Evolutionary conservation across 2,329 filamentous ascomycete genomes (phyloP), one percentile per base, ranked within the genome.

Genomic region (Ascochyta koolunga): DNA sequence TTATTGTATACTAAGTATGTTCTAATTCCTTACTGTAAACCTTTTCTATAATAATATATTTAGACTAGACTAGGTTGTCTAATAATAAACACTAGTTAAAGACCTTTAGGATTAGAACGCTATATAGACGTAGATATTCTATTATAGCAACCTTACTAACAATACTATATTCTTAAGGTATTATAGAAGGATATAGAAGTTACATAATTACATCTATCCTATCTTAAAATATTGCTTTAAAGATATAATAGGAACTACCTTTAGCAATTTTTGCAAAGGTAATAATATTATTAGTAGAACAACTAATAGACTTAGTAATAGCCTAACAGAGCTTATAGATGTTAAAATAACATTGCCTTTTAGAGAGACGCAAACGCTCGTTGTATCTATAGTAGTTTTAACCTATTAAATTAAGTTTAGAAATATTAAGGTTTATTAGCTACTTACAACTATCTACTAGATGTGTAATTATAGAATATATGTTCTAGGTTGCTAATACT

Each of bases 131-230:
- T n/a, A 72, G 50, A 57, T 70, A 67, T 19, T 63, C 65, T 53
- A 73, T 52, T 2, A 71, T 75, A 29, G 75, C 73, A n/a, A 75
- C 73, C 55, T 77, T 71, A 56, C 73, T 76, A n/a, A 71, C 72
- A 11, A 71, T 67, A 19, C 67, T 68, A 25, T 67, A 53, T n/a
- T 51, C 56, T 43, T 65, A 50, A 16, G 69, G 58, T 11, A 66
- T 55, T 22, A 72, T 71, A 5, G 55, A 61, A 3, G 68, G 68
- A 50, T 76, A 75, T 2, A 72, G 75, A 11, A 77, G 55, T 19
- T 69, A 63, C 5, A 67, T 70, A 37, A 76, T 39, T 25, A 75
- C 48, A 25, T 54, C 59, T 2, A 48, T 52, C 2, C 66, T 67
- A 58, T 74, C 62, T 16, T 54, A 56, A 58, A 75, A 67, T 2